These are phyloP conservation scores for Calophaca sinica DNA, from an alignment of 306 rosid species.

Conservation along the genomic window DNA sequence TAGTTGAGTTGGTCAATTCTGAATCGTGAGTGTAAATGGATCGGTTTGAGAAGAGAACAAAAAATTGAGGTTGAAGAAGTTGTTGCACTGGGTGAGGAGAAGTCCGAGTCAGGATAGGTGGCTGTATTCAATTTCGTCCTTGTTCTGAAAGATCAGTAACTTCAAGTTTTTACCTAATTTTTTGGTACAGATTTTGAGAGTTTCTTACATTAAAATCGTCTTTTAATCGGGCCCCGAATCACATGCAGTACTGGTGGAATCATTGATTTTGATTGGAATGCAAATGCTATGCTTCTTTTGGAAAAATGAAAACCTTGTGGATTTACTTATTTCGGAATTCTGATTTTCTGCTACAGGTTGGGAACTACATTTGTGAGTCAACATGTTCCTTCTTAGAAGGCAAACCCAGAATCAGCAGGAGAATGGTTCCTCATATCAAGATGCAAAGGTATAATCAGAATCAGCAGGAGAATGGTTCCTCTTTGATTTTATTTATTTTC, in stretches of 20 bases:
- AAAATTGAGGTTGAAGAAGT: conserved; percentile 4
- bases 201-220: not conserved
- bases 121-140: conserved; percentile 8
- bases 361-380: conserved; percentile 46
- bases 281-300: not conserved
- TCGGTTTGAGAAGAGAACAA: conserved; percentile 10
- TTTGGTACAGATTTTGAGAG: not conserved
- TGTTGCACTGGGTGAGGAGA: not conserved
- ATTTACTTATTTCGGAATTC: not conserved
- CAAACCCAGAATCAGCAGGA: conserved; percentile 59
- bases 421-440: conserved; percentile 59
- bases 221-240: not conserved
- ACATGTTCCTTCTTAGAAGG: conserved; percentile 71
- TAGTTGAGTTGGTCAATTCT: conserved; percentile 1
- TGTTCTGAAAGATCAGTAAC: not conserved
- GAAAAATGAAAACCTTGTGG: not conserved
- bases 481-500: not conserved
- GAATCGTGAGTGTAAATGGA: not conserved
- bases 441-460: conserved; percentile 61
- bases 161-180: not conserved
- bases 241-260: conserved; percentile 11
- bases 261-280: conserved; percentile 1
- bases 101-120: not conserved
- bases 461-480: conserved; percentile 58
- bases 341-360: conserved; percentile 40